phyloP scores from a whole-genome alignment of 345 rosid species.

The Hirschfeldia incana region DNA sequence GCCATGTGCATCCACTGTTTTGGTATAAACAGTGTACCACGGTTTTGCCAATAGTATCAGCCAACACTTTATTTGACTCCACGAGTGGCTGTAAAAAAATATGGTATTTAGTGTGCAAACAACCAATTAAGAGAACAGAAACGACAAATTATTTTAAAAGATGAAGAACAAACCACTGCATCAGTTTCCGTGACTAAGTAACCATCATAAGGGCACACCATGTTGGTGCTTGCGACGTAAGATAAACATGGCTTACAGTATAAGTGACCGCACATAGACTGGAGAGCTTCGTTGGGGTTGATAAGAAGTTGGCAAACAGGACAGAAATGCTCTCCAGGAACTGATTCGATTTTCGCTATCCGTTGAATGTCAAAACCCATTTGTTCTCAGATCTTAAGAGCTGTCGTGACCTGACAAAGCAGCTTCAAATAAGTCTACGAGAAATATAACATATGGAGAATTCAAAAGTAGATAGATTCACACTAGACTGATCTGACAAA shows the following conservation, averaged over 20 bases:
- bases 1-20: constrained; percentile 88
- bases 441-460: not conserved
- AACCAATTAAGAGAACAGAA: not conserved
- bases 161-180: constrained; percentile 54
- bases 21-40: constrained; percentile 65
- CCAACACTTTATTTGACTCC: constrained; percentile 63
- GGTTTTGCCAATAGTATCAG: constrained; percentile 62
- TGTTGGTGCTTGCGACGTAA: constrained; percentile 60
- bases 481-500: not conserved
- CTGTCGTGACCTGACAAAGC: constrained; percentile 28
- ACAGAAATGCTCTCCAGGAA: constrained; percentile 78
- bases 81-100: constrained; percentile 54
- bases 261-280: constrained; percentile 78
- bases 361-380: constrained; percentile 73
- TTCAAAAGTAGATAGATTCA: not conserved
- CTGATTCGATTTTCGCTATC: constrained; percentile 63
- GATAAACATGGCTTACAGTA: constrained; percentile 77
- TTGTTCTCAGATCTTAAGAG: constrained; percentile 41
- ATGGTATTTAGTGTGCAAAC: not conserved
- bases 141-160: not conserved
- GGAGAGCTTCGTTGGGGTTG: constrained; percentile 81
- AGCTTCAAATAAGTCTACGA: not conserved
- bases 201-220: constrained; percentile 81
- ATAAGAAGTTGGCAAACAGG: constrained; percentile 75
- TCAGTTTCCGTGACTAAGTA: constrained; percentile 78